Conservation (phyloP, 495 filamentous ascomycete species). For the Patellaria atrata region DNA sequence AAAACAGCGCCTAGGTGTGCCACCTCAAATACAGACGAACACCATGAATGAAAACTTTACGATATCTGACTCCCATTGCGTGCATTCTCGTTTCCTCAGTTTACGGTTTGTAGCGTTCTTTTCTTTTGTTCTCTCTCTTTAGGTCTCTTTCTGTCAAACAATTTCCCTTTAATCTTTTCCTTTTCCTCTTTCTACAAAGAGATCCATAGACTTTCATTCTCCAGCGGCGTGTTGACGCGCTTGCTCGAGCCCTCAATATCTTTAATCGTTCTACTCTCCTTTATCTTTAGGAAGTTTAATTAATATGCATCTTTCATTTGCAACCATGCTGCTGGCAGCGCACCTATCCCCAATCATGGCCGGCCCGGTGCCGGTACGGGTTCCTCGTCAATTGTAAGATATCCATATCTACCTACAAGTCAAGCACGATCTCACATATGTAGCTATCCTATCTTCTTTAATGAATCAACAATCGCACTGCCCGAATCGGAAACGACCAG, state of each 20-base stretch:
- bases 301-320: conserved; percentile 11
- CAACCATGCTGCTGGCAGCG: conserved; percentile 20
- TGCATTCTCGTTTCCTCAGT: conserved; percentile 9
- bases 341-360: conserved; percentile 10
- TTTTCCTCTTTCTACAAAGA: conserved; percentile 7
- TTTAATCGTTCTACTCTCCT: conserved; percentile 8
- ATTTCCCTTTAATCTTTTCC: conserved; percentile 12
- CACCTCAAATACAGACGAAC: conserved; percentile 12
- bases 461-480: not conserved
- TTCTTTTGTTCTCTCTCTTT: conserved; percentile 8
- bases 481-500: not conserved
- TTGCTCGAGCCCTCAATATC: not conserved
- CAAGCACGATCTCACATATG: not conserved
- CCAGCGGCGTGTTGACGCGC: conserved; percentile 8
- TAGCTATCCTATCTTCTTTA: not conserved
- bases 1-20: conserved; percentile 21
- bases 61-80: conserved; percentile 4
- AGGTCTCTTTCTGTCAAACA: conserved; percentile 11
- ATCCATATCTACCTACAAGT: not conserved
- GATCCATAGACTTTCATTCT: conserved; percentile 3
- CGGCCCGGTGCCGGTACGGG: conserved; percentile 14
- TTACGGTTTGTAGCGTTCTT: conserved; percentile 9
- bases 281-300: conserved; percentile 8
- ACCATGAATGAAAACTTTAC: conserved; percentile 6
- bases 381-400: not conserved